Percentiles rank a stretch among this genome's conserved stretches.
These are phyloP conservation scores for Flaveria ramosissima DNA, from an alignment of 129 eudicot species.

Conservation along the genomic window DNA sequence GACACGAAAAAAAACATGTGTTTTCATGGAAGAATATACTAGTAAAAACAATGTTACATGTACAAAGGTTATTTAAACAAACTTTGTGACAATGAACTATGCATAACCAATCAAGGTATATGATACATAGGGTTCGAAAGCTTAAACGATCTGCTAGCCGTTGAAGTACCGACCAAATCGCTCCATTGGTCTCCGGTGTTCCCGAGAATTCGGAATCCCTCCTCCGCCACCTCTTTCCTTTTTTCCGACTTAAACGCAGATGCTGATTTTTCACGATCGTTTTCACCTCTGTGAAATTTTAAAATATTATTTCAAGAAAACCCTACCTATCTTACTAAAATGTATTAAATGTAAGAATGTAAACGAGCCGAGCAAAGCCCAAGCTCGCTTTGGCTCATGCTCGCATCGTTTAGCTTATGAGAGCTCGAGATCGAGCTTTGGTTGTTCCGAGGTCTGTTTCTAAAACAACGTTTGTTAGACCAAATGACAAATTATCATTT, in stretches of 20 bases:
- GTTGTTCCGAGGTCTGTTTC: too few relatives aligned
- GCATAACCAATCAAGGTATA: slow-evolving; percentile 46
- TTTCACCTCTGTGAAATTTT: slow-evolving; percentile 44
- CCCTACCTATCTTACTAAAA: too few relatives aligned
- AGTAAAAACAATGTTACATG: slow-evolving; percentile 18
- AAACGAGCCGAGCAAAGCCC: too few relatives aligned
- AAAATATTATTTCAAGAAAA: background rate
- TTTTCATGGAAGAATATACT: background rate
- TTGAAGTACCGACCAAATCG: slow-evolving; percentile 61
- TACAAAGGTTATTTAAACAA: slow-evolving; percentile 14
- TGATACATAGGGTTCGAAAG: slow-evolving; percentile 91
- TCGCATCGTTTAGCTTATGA: too few relatives aligned
- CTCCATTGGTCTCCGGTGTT: slow-evolving; percentile 97
- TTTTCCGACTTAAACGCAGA: slow-evolving; percentile 65
- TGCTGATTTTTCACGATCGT: slow-evolving; percentile 70
- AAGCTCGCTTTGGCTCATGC: too few relatives aligned
- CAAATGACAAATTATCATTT: too few relatives aligned
- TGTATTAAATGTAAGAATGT: too few relatives aligned
- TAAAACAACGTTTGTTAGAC: too few relatives aligned
- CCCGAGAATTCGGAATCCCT: slow-evolving; percentile 67
- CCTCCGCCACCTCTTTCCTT: slow-evolving; percentile 68
- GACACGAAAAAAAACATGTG: background rate
- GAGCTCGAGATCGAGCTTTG: too few relatives aligned
- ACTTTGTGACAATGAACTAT: background rate
- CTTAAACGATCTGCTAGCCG: slow-evolving; percentile 72